Evolutionary conservation across 2,329 filamentous ascomycete genomes (phyloP).

Genomic region (Mollisia scopiformis): DNA sequence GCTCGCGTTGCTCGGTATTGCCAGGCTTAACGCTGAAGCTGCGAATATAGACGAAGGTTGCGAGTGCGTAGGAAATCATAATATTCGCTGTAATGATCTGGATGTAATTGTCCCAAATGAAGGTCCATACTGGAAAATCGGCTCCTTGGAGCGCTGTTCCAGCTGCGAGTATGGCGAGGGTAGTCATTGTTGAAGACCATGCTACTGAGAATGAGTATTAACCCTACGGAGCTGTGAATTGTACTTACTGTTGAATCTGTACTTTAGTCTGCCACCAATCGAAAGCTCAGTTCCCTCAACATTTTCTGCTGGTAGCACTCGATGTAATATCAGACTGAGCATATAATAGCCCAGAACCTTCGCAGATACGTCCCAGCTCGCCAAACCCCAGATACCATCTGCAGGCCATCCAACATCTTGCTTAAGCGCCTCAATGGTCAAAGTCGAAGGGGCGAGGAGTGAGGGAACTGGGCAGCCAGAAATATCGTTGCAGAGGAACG

Average conservation of each 20-base stretch:
- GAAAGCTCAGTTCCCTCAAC: slow-evolving; percentile 70
- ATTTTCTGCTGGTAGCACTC: slow-evolving; percentile 74
- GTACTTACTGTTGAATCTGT: slow-evolving; percentile 74
- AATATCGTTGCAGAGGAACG: slow-evolving; percentile 90
- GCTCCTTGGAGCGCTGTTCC: slow-evolving; percentile 79
- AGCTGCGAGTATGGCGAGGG: slow-evolving; percentile 69
- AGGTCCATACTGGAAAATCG: slow-evolving; percentile 87
- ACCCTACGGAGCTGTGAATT: background rate
- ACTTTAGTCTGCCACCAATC: slow-evolving; percentile 75
- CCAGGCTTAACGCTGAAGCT: slow-evolving; percentile 82
- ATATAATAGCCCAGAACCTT: slow-evolving; percentile 79
- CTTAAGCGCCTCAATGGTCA: slow-evolving; percentile 75
- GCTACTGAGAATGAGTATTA: slow-evolving; percentile 50
- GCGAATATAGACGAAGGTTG: slow-evolving; percentile 78
- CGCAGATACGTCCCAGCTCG: slow-evolving; percentile 69
- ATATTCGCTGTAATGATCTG: slow-evolving; percentile 85
- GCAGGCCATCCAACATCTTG: slow-evolving; percentile 80
- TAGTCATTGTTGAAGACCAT: slow-evolving; percentile 74
- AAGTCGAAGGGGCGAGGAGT: slow-evolving; percentile 70
- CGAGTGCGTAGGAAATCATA: slow-evolving; percentile 71
- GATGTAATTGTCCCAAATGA: slow-evolving; percentile 88
- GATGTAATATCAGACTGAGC: slow-evolving; percentile 74
- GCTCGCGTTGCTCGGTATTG: slow-evolving; percentile 72
- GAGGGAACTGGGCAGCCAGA: slow-evolving; percentile 89
- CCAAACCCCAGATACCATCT: slow-evolving; percentile 70